Evolutionary conservation across 352 stramenopile genomes (phyloP).

Genomic region (Thraustotheca clavata): DNA sequence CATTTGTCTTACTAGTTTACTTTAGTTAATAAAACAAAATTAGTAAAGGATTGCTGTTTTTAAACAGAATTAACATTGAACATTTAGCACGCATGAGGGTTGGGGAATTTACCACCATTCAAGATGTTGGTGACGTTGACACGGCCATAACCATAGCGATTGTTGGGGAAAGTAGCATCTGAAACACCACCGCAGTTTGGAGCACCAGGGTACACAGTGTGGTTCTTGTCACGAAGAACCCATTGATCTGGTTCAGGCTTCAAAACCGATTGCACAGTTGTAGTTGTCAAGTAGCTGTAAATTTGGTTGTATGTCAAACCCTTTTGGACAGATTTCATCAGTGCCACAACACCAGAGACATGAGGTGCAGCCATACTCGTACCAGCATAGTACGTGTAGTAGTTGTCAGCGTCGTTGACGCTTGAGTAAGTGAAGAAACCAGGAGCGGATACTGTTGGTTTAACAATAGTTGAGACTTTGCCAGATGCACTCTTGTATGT

Average conservation of each 20-base stretch:
- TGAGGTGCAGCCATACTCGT: slow-evolving; percentile 33
- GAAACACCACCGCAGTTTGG: slow-evolving; percentile 30
- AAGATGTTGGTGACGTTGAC: slow-evolving; percentile 30
- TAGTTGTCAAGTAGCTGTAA: slow-evolving; percentile 19
- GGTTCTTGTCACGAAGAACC: not conserved
- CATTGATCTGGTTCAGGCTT: not conserved
- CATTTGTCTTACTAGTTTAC: no score
- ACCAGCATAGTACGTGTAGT: slow-evolving; percentile 25
- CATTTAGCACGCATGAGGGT: no score
- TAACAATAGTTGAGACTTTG: slow-evolving; percentile 26
- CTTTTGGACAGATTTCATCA: slow-evolving; percentile 33
- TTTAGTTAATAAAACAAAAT: no score
- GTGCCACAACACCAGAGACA: slow-evolving; percentile 33
- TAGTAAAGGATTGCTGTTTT: no score
- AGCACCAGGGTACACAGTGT: not conserved
- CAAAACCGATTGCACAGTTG: slow-evolving; percentile 14
- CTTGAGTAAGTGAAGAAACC: slow-evolving; percentile 24
- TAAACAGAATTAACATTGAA: no score
- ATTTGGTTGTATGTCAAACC: slow-evolving; percentile 25
- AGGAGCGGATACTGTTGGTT: slow-evolving; percentile 30
- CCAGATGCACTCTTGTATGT: slow-evolving; percentile 13
- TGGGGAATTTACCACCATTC: slow-evolving; percentile 10
- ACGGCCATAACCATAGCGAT: slow-evolving; percentile 44
- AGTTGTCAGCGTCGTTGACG: slow-evolving; percentile 20
- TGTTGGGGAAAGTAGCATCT: slow-evolving; percentile 39